Percentiles rank a stretch among this genome's conserved stretches.
Evolutionary conservation across 176 grass and related monocot genomes (phyloP).

Genomic region (Dactylis glomerata): DNA sequence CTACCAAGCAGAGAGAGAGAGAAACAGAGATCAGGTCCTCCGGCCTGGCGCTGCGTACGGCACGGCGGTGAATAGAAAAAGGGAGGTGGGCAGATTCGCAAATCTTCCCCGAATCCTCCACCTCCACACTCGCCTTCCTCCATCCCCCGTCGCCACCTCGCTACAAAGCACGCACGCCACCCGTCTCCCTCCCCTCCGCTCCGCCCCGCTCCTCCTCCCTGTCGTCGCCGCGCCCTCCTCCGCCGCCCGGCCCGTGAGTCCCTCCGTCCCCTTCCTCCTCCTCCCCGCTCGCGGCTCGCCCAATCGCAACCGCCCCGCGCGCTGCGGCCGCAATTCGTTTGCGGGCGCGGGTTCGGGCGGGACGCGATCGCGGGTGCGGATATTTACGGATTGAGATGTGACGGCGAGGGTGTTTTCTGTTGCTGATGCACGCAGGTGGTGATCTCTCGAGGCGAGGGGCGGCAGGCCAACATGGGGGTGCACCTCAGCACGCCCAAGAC

Average conservation of each 20-base stretch:
- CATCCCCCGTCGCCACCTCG: neutral
- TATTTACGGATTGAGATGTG: neutral
- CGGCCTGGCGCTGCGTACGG: too few species aligned
- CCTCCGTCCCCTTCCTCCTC: neutral
- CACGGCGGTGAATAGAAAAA: constrained; percentile 39
- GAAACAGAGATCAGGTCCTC: too few species aligned
- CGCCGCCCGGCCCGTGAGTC: neutral
- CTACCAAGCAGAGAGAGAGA: too few species aligned
- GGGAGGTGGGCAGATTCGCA: constrained; percentile 17
- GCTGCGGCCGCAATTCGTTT: neutral
- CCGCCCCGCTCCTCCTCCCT: neutral
- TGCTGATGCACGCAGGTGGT: neutral
- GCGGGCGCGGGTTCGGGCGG: neutral
- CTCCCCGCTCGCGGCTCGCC: neutral
- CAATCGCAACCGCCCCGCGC: neutral
- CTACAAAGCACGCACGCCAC: constrained; percentile 28
- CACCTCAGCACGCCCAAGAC: constrained; percentile 97
- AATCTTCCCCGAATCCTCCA: constrained; percentile 31
- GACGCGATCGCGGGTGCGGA: neutral
- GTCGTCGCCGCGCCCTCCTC: neutral
- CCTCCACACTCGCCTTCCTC: neutral
- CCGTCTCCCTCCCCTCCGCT: neutral
- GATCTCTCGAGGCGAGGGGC: neutral
- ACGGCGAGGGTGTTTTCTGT: neutral
- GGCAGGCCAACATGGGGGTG: constrained; percentile 52